A percentile compares a stretch with the other conserved stretches of the same genome.
Evolutionary conservation across 2,329 filamentous ascomycete genomes (phyloP).

Genomic region (Colletotrichum sansevieriae): DNA sequence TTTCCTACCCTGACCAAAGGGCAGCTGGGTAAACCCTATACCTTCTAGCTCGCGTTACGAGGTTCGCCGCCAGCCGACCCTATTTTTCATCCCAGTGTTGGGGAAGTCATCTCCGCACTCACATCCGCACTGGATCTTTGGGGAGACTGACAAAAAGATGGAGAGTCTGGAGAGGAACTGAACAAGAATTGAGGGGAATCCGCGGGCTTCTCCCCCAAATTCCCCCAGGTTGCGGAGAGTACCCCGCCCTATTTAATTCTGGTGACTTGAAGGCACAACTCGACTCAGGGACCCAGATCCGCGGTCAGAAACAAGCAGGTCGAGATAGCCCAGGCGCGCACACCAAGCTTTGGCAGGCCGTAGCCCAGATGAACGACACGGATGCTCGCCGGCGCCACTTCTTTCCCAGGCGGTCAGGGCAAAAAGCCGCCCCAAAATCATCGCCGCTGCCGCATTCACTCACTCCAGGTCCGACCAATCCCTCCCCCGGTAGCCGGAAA

Average conservation of each 20-base stretch:
- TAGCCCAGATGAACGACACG: conserved; percentile 2
- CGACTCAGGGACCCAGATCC: no score
- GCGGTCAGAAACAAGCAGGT: not conserved
- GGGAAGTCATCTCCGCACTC: conserved; percentile 37
- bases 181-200: conserved; percentile 11
- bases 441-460: not conserved
- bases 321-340: conserved; percentile 7
- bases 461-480: not conserved
- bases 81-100: conserved; percentile 8
- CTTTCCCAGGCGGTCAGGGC: not conserved
- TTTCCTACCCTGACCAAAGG: not conserved
- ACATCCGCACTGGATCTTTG: conserved; percentile 15
- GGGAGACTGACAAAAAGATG: conserved; percentile 11
- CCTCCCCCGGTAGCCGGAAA: conserved; percentile 3
- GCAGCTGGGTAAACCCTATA: conserved; percentile 18
- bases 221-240: conserved; percentile 28
- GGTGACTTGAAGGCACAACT: no score
- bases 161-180: conserved; percentile 15
- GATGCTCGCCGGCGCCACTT: conserved; percentile 12
- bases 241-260: no score
- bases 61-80: not conserved
- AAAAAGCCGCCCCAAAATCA: not conserved
- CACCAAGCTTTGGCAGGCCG: conserved; percentile 15
- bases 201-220: conserved; percentile 14
- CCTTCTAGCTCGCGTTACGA: not conserved